Base-by-base conservation (phyloP, 305 asterid genomes). In the Plantago rigida region DNA sequence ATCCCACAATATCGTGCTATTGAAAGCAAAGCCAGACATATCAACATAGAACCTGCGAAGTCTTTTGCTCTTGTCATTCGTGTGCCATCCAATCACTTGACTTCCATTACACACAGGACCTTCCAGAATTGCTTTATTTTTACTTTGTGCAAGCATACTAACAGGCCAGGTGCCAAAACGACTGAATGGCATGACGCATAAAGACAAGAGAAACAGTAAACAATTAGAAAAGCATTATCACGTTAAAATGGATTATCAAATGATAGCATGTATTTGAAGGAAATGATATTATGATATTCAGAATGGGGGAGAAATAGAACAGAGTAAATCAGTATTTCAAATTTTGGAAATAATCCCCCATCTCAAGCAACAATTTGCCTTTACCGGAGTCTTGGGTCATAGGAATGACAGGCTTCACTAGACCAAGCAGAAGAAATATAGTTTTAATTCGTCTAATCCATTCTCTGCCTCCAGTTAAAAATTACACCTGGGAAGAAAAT, bases 141-240 rank as follows among this genome's bases (percentile, higher is more conserved):
- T 83, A 80, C 91, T 84, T 73, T 84, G 95, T 12, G 86, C 89
- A 59, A 92, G 74, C 99, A 92, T 86, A 65, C 89, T 94, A 64
- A 89, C 96, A 44, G 97, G 97, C 99, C 99, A 92, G 56, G 95
- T 83, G 73, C 99, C 99, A 74, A 92, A 86, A 60, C 96, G 95
- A 54, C 97, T 92, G 74, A 74, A 79, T 4, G 67, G 63, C 45
- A 46, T 36, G 70, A 62, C 51, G 54, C 53, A 69, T 41, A 53
- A 50, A 26, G 49, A 60, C 51, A 36, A 22, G 44, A 63, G 34
- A 26, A 62, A 29, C 56, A 54, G 44, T 62, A 59, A 51, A 31
- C 6, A 51, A 13, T 26, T 26, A 58, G 59, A 67, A 68, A 51
- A 65, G 49, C 62, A 52, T 39, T 10, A 15, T 51, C 67, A 63